Percentiles rank a stretch among this genome's conserved stretches.
phyloP scores from a whole-genome alignment of 805 yeast genomes.

The Kodamaea laetipori region DNA sequence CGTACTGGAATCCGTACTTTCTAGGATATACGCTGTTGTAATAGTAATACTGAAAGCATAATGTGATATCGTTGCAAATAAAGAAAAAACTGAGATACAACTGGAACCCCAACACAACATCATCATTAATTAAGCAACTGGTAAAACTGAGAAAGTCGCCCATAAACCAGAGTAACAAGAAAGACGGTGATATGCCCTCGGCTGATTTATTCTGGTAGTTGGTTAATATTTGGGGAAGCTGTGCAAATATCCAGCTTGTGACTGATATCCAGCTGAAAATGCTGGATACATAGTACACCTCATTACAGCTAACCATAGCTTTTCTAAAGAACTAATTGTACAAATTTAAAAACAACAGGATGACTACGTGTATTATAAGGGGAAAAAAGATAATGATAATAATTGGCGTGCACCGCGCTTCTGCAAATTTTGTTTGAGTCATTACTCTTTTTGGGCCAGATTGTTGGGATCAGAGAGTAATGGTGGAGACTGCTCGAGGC shows the following conservation, averaged over 20 bases:
- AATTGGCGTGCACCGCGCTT: too few relatives aligned
- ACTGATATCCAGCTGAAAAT: conserved; percentile 39
- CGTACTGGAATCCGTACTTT: conserved; percentile 9
- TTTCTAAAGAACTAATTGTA: not conserved
- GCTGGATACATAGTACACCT: conserved; percentile 15
- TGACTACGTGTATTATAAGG: conserved; percentile 1
- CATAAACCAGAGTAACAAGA: conserved; percentile 61
- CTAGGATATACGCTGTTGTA: conserved; percentile 40
- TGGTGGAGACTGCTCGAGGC: too few relatives aligned
- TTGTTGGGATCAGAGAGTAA: too few relatives aligned
- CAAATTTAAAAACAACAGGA: conserved; percentile 1
- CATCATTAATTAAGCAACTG: conserved; percentile 41
- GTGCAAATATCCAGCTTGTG: conserved; percentile 71
- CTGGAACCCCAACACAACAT: conserved; percentile 39
- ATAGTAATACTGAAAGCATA: conserved; percentile 45
- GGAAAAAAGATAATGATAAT: too few relatives aligned
- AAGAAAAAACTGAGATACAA: conserved; percentile 43
- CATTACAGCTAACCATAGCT: conserved; percentile 10
- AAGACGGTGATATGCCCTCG: conserved; percentile 64
- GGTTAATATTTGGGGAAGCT: conserved; percentile 65
- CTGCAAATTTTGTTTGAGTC: too few relatives aligned
- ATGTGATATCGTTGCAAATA: conserved; percentile 38
- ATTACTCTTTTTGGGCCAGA: too few relatives aligned
- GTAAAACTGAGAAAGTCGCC: conserved; percentile 49
- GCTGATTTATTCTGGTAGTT: conserved; percentile 63